Conservation (phyloP, 768 basidiomycete genomes). For the Scleroderma bovista region DNA sequence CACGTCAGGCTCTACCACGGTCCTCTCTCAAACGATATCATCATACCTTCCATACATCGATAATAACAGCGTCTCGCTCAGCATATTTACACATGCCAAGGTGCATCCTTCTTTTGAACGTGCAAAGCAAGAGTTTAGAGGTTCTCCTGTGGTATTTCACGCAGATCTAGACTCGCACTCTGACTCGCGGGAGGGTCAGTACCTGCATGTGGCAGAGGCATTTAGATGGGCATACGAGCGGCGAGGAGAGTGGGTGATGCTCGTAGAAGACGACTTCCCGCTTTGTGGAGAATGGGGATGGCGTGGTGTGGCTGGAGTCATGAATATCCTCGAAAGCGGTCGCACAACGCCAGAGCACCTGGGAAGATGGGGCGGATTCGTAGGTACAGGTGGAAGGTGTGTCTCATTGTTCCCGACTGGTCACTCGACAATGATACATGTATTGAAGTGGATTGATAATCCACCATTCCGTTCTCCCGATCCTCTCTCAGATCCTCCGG, state of each 20-base stretch:
- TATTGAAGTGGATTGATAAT: conserved; percentile 36
- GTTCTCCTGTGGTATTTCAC: conserved; percentile 18
- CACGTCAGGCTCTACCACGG: conserved; percentile 11
- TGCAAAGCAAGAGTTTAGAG: conserved; percentile 20
- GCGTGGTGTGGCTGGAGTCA: conserved; percentile 27
- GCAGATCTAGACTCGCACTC: conserved; percentile 27
- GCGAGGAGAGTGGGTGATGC: conserved; percentile 35
- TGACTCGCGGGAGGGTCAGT: conserved; percentile 25
- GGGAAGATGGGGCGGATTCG: conserved; percentile 32
- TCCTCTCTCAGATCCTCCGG: conserved; percentile 28
- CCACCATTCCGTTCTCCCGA: conserved; percentile 31
- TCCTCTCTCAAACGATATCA: conserved; percentile 33
- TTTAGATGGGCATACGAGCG: conserved; percentile 30
- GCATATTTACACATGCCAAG: conserved; percentile 35
- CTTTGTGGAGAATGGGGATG: conserved; percentile 34
- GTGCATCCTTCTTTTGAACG: conserved; percentile 29
- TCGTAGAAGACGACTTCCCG: conserved; percentile 42
- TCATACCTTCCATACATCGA: conserved; percentile 34
- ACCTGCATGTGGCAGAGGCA: conserved; percentile 38
- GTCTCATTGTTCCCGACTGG: neutral
- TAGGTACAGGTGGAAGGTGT: conserved; percentile 39
- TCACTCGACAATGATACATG: neutral
- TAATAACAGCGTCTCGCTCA: conserved; percentile 20
- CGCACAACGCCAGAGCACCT: conserved; percentile 9
- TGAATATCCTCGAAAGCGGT: conserved; percentile 25